phyloP scores from a whole-genome alignment of 495 filamentous ascomycete genomes.

The Beverwykella pulmonaria region DNA sequence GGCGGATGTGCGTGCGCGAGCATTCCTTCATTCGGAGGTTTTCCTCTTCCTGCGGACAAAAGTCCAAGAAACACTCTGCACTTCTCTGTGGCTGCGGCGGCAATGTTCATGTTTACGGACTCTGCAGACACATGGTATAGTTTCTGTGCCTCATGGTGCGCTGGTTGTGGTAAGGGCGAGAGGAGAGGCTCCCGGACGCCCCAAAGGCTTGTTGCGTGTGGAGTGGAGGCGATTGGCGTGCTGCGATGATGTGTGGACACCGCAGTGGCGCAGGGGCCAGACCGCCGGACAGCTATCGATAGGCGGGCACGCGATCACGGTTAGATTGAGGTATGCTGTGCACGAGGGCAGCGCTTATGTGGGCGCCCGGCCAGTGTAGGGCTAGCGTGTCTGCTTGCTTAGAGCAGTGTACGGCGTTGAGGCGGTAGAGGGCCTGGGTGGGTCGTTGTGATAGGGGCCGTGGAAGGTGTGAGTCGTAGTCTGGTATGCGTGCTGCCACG shows the following conservation, averaged over 20 bases:
- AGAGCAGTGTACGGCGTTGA: background rate
- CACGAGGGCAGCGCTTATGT: conserved; percentile 6
- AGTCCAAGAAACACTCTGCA: background rate
- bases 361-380: background rate
- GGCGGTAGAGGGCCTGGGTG: background rate
- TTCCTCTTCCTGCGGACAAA: no score
- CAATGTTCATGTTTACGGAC: background rate
- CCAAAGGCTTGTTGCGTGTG: background rate
- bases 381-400: background rate
- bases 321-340: background rate
- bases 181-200: background rate
- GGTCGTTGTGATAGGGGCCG: no score
- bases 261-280: background rate
- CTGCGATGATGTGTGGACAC: background rate
- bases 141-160: background rate
- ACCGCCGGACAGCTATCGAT: conserved; percentile 7
- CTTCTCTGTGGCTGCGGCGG: background rate
- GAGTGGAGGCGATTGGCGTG: background rate
- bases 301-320: background rate
- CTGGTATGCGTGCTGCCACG: background rate
- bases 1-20: no score
- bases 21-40: no score
- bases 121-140: no score
- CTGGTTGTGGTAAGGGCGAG: background rate
- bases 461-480: no score